phyloP scores from a whole-genome alignment of 345 rosid species.

The Firmiana major region DNA sequence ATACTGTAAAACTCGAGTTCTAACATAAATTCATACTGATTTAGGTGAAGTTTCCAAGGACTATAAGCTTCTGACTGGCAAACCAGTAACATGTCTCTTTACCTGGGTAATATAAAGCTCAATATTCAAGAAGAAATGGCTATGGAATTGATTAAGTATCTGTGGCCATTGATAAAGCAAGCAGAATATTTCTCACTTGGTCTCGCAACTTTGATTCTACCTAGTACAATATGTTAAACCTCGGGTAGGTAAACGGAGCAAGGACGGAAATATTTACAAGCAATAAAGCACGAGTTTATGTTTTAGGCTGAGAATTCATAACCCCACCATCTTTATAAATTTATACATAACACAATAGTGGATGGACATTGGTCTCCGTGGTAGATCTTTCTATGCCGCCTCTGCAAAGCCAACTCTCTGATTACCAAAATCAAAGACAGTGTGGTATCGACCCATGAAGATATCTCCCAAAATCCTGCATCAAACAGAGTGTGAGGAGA shows the following conservation, averaged over 20 bases:
- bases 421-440: slow-evolving; percentile 79
- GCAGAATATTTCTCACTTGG: neutral
- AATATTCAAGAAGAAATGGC: neutral
- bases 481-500: neutral
- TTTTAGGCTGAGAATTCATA: neutral
- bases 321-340: neutral
- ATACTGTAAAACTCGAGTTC: no score
- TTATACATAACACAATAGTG: neutral
- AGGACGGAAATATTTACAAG: slow-evolving; percentile 13
- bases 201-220: neutral
- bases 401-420: slow-evolving; percentile 83
- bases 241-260: neutral
- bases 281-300: neutral
- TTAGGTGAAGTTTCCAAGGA: neutral
- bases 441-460: slow-evolving; percentile 93
- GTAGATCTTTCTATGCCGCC: slow-evolving; percentile 43
- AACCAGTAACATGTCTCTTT: neutral
- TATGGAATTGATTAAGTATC: neutral
- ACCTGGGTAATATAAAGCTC: neutral
- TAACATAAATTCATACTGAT: no score
- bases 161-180: neutral
- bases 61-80: neutral
- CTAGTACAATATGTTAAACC: neutral
- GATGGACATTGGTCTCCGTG: neutral
- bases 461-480: slow-evolving; percentile 91